Evolutionary conservation across 441 rosid genomes (phyloP), one percentile per base, ranked within the genome.

Genomic region (Omphalea diandra): DNA sequence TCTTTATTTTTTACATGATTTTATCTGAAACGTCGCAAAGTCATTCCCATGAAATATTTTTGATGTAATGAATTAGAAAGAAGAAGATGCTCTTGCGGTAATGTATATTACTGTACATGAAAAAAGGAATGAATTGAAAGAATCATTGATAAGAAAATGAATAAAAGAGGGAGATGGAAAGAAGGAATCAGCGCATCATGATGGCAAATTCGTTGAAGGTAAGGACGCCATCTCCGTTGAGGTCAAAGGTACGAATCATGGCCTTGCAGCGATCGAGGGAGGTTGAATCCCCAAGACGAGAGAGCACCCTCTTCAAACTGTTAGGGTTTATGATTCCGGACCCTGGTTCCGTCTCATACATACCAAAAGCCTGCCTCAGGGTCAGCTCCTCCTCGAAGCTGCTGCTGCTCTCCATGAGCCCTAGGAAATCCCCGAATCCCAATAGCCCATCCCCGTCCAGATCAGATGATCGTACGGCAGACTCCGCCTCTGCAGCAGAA

Each of bases 151-250:
- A n/a, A n/a, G n/a, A n/a, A n/a, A n/a, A n/a, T n/a, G n/a, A n/a
- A n/a, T n/a, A n/a, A n/a, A n/a, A n/a, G n/a, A n/a, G n/a, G n/a
- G n/a, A n/a, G n/a, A n/a, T n/a, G n/a, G n/a, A n/a, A n/a, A n/a
- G n/a, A n/a, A n/a, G 35, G 49, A 40, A 43, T 69, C 27, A 82
- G 41, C 35, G 62, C 91, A 90, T 90, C 90, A 85, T 88, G 9
- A 82, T 14, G 36, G 81, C 64, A 56, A 88, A 90, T 78, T 88
- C 96, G 24, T 84, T 83, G 52, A 88, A 90, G 77, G 83, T 80
- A 27, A 90, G 82, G 47, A 84, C 84, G 1, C 90, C 90, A 46
- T 90, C 90, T 22, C 82, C 84, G 5, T 86, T 70, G 40, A 82
- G 77, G 73, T 87, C 93, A 69, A 83, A 85, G 52, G 76, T 64